A percentile compares a stretch with the other conserved stretches of the same genome.
These are phyloP conservation scores for Colletotrichum kahawae DNA, from an alignment of 2,329 filamentous ascomycete genomes.

Conservation along the genomic window DNA sequence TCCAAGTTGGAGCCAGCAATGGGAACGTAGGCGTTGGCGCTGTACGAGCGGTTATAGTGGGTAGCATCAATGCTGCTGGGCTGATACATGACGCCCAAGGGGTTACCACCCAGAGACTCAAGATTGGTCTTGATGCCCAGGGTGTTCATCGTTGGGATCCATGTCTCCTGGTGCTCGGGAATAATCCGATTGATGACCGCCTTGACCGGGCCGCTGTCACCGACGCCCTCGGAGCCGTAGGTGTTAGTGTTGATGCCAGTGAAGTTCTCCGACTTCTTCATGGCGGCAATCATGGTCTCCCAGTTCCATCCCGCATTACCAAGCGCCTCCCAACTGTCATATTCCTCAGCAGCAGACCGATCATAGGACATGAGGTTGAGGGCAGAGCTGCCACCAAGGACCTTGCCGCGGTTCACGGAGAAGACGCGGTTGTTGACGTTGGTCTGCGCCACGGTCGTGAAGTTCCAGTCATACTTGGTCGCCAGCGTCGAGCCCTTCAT, in stretches of 20 bases:
- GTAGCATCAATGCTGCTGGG: slow-evolving; percentile 52
- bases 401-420: slow-evolving; percentile 44
- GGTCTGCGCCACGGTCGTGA: slow-evolving; percentile 43
- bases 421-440: slow-evolving; percentile 42
- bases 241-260: slow-evolving; percentile 25
- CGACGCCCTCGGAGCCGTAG: slow-evolving; percentile 24
- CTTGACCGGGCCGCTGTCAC: slow-evolving; percentile 28
- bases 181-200: slow-evolving; percentile 44
- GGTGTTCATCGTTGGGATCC: slow-evolving; percentile 48
- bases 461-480: slow-evolving; percentile 39
- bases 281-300: slow-evolving; percentile 37
- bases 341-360: slow-evolving; percentile 32
- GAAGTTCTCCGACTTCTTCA: slow-evolving; percentile 33
- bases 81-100: slow-evolving; percentile 54
- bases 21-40: slow-evolving; percentile 46
- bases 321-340: slow-evolving; percentile 37
- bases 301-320: slow-evolving; percentile 42
- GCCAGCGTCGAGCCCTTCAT: slow-evolving; percentile 28
- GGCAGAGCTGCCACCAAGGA: slow-evolving; percentile 50
- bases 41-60: slow-evolving; percentile 54
- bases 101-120: slow-evolving; percentile 53
- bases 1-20: slow-evolving; percentile 46
- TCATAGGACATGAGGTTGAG: slow-evolving; percentile 48
- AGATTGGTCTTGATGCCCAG: slow-evolving; percentile 46
- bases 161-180: slow-evolving; percentile 46